These are phyloP conservation scores for Alternaria burnsii DNA, from an alignment of 2,329 filamentous ascomycete species.

Conservation along the genomic window DNA sequence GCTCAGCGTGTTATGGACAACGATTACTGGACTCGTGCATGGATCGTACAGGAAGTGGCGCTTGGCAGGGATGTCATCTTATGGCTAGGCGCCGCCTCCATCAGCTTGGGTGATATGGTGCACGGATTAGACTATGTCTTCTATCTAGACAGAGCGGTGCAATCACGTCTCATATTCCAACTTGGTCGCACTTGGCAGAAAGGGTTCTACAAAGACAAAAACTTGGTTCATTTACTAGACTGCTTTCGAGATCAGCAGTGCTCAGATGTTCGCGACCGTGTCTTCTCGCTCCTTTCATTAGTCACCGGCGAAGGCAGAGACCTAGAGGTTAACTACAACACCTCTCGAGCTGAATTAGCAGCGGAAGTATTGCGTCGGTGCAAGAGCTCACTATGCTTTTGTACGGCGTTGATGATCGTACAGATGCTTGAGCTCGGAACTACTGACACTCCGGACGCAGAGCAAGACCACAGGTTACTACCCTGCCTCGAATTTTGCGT, in stretches of 20 bases:
- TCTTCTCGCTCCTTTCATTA: constrained; percentile 13
- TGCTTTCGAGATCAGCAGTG: constrained; percentile 6
- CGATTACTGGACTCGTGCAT: constrained; percentile 10
- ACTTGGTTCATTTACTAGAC: neutral
- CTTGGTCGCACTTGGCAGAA: neutral
- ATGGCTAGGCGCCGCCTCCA: too few relatives aligned
- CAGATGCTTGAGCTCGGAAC: neutral
- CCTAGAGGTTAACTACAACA: constrained; percentile 6
- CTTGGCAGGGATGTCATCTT: neutral
- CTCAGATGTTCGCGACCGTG: constrained; percentile 10
- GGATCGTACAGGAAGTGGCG: constrained; percentile 12
- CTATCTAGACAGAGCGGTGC: too few relatives aligned
- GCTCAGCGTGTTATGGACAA: neutral
- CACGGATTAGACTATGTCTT: too few relatives aligned
- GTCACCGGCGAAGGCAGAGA: neutral
- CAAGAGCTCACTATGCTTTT: neutral
- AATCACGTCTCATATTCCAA: neutral
- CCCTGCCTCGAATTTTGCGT: neutral
- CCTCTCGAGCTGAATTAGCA: neutral
- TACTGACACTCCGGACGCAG: neutral
- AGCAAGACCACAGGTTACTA: neutral
- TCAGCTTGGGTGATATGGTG: too few relatives aligned
- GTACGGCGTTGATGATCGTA: neutral
- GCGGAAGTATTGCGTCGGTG: neutral
- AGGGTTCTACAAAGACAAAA: neutral